Base-by-base conservation (phyloP, 2,329 filamentous ascomycete species). In the Rutstroemia sp. region DNA sequence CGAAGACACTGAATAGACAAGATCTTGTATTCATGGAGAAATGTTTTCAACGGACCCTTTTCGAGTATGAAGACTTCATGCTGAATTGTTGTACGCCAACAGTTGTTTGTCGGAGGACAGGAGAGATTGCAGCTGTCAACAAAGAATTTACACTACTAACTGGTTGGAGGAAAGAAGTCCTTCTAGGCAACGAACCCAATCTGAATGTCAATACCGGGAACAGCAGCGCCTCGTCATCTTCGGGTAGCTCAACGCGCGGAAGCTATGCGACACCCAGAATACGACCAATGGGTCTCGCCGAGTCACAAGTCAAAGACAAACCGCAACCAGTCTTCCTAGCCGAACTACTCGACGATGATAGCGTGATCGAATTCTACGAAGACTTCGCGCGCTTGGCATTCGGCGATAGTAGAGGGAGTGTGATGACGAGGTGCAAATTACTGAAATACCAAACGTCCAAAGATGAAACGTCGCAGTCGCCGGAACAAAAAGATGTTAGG, bases 11-110 rank as follows among this genome's bases (percentile, higher is more conserved):
- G 59, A 92, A 90, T 61, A 79, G 86, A 17, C 87, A 94, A 66
- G 94, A 99, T 71, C 77, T 97, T 27, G 85, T 99, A 21, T 96
- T 97, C 71, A 96, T 96, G 88, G 94, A 99, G 71, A 95, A 95
- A 73, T 95, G 89, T 67, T 90, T 97, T 68, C 94, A 99, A 72
- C 83, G 94, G 39, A 95, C 90, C 0, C 77, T 97, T 10, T 90
- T 91, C 67, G 91, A 96, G 69, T 95, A 95, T 66, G 90, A 97
- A 68, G 90, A 95, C 62, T 94, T 95, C 63, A 88, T 96, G 75
- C 84, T 89, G 57, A 85, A 90, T 61, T 90, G 87, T 59, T 90
- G 90, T 40, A 95, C 91, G 4, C 94, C 94, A 0, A 95, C 92
- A 0, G 84, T 99, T 57, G 89, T 97, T 25, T 95, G 90, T 67